A percentile compares a stretch with the other conserved stretches of the same genome.
Conservation (phyloP, 768 basidiomycete species). For the Rhizopogon vesiculosus region DNA sequence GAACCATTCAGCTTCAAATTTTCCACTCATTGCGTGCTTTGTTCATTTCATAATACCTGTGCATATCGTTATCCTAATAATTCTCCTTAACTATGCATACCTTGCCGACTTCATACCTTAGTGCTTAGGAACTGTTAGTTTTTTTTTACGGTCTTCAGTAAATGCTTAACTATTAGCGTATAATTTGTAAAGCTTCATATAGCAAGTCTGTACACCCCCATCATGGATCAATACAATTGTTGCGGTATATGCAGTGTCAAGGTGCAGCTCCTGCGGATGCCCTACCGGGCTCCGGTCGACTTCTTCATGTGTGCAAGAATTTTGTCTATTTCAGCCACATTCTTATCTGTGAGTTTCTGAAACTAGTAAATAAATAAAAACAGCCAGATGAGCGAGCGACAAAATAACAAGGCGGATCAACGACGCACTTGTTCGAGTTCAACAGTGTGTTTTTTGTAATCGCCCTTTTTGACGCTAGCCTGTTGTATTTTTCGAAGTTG, state of each 20-base stretch:
- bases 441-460: constrained; percentile 61
- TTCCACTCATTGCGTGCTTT: not conserved
- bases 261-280: too few species aligned
- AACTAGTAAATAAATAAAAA: constrained; percentile 43
- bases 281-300: constrained; percentile 31
- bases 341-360: constrained; percentile 63
- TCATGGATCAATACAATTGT: not conserved
- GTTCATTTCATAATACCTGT: not conserved
- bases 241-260: not conserved
- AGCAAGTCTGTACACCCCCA: too few species aligned
- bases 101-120: not conserved
- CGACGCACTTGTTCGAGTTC: constrained; percentile 64
- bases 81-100: not conserved
- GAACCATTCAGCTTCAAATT: not conserved
- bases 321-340: constrained; percentile 62
- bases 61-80: not conserved
- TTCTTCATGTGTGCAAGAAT: constrained; percentile 62
- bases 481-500: constrained; percentile 73
- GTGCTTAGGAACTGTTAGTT: not conserved
- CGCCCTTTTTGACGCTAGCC: constrained; percentile 61
- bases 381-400: not conserved
- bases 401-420: not conserved
- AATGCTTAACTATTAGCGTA: not conserved
- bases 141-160: not conserved
- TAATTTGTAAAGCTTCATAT: too few species aligned